Conservation (phyloP, 495 filamentous ascomycete genomes). For the Aspergillus hancockii region DNA sequence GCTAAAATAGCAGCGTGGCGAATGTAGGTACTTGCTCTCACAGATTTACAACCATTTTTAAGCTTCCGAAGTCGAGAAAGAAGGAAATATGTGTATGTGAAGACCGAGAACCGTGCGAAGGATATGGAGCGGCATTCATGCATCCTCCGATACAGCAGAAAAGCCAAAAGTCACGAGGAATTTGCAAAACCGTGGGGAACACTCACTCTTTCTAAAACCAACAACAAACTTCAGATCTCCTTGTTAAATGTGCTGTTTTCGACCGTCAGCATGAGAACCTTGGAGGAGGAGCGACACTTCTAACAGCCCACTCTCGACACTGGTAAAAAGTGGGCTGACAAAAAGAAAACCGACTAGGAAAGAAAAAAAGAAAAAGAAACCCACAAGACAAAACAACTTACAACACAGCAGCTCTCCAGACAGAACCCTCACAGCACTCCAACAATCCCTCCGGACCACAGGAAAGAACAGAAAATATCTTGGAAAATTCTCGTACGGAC, state of each 20-base stretch:
- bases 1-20: background rate
- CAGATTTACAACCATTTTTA: background rate
- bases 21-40: background rate
- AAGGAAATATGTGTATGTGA: background rate
- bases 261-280: slow-evolving; percentile 39
- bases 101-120: background rate
- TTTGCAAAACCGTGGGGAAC: slow-evolving; percentile 1
- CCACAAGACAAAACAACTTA: slow-evolving; percentile 15
- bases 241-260: slow-evolving; percentile 23
- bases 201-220: slow-evolving; percentile 35
- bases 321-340: slow-evolving; percentile 28
- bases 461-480: slow-evolving; percentile 11
- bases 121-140: background rate
- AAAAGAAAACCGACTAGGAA: slow-evolving; percentile 12
- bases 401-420: slow-evolving; percentile 12
- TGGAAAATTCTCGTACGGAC: slow-evolving; percentile 8
- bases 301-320: slow-evolving; percentile 33
- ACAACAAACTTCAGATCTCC: slow-evolving; percentile 24
- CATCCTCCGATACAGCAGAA: background rate
- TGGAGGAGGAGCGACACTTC: slow-evolving; percentile 32
- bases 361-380: slow-evolving; percentile 15
- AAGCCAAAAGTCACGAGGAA: slow-evolving; percentile 10
- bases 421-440: slow-evolving; percentile 30
- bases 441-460: slow-evolving; percentile 24
- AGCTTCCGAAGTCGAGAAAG: background rate